Evolutionary conservation across 129 eudicot species (phyloP), one percentile per base, ranked within the genome.

Genomic region (Flaveria robusta): DNA sequence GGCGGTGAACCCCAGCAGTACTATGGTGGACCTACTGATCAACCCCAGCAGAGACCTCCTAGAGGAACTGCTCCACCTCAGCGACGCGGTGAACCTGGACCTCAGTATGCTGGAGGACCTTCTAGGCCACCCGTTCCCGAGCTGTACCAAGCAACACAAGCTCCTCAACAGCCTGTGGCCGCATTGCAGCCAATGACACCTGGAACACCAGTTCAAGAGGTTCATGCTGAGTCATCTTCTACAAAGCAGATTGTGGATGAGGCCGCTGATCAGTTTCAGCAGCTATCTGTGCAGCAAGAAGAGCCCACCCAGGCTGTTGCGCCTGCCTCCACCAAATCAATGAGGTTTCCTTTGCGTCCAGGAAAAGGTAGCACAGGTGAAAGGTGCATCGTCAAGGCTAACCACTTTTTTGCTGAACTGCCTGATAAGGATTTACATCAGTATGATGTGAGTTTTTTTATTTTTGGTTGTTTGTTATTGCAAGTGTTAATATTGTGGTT

Each of bases 381-480:
- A 23, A 83, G 80, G 20, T 88, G 97, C 77, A 64, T 94, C 77
- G 98, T 94, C 18, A 94, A 94, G 68, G 98, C 98, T 3, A 94
- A 94, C 72, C 99, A 95, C 75, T 95, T 95, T 39, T 87, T 95
- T 63, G 99, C 94, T 49, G 96, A 91, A 76, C 71, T 95, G 31
- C 96, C 99, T 0, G 94, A 95, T 68, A 95, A 95, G 85, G 99
- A 95, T 79, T 78, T 95, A 83, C 96, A 91, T 72, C 99, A 91
- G 29, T 95, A 95, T 62, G 99, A 95, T 75, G 99, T 91, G 27
- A 86, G 91, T 79, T 75, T 24, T 77, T 27, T 15, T 8, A 39
- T 0, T 51, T 63, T 54, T 27, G 3, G 1, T 14, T 47, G 5
- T 8, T 64, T 22, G 7, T 70, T 20, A 12, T 64, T 74, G 1